Base-by-base conservation (phyloP, 805 yeast genomes). In the Teunomyces barrocoloradensis region DNA sequence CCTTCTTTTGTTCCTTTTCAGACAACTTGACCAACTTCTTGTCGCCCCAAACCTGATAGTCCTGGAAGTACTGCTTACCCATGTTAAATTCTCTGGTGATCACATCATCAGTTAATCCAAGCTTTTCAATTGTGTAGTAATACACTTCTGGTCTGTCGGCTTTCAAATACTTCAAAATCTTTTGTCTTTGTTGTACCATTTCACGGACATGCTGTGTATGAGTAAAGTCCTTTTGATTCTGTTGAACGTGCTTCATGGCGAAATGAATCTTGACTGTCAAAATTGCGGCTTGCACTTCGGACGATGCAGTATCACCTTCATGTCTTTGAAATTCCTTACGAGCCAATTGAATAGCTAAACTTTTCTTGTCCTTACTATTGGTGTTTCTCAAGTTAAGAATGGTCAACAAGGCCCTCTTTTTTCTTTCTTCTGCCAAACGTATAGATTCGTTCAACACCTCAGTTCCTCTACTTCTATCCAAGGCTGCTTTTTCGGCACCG, bases 221-320 rank as follows among this genome's bases (percentile, higher is more conserved):
- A 36, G 76, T 74, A 55, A 78, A 73, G 69, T 92, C 98, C 64
- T 90, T 86, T 54, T 82, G 84, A 61, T 83, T 75, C 43, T 79
- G 75, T 46, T 64, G 64, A 47, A 87, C 77, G 61, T 91, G 97
- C 38, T 80, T 78, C 72, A 88, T 88, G 52, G 88, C 73, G 53
- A 80, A 83, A 55, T 85, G 87, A 56, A 94, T 89, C 59, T 81
- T 80, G 42, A 89, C 84, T 0, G 98, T 89, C 71, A 85, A 71
- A 23, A 88, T 78, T 2, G 97, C 98, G 2, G 98, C 97, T 68
- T 91, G 97, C 21, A 91, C 97, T 69, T 92, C 98, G 45, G 96
- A 82, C 1, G 96, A 88, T 2, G 96, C 97, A 0, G 97, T 88
- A 64, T 94, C 98, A 45, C 96, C 96, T 40, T 84, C 89, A 53